Percentiles rank a stretch among this genome's conserved stretches.
phyloP scores from a whole-genome alignment of 2,329 filamentous ascomycete genomes.

The Aspergillus hortae region DNA sequence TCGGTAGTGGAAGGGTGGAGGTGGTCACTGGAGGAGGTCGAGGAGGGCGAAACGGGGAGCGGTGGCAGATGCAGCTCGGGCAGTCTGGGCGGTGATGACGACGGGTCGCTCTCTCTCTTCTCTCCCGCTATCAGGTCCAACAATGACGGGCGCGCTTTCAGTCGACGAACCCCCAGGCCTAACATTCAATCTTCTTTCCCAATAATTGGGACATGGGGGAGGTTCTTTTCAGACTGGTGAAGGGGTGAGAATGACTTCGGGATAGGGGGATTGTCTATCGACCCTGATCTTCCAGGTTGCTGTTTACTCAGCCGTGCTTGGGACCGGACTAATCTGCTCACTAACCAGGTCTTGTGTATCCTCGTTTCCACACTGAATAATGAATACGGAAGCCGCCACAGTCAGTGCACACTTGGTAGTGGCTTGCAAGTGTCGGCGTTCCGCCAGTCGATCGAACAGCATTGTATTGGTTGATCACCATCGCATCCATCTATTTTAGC shows the following conservation, averaged over 20 bases:
- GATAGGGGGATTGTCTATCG: neutral
- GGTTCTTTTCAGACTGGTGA: neutral
- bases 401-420: too few species aligned
- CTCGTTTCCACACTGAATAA: neutral
- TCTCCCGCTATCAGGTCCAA: constrained; percentile 53
- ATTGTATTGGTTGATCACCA: too few species aligned
- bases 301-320: constrained; percentile 11
- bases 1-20: constrained; percentile 27
- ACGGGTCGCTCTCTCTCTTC: constrained; percentile 2
- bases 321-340: neutral
- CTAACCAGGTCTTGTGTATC: neutral
- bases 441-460: too few species aligned
- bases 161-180: constrained; percentile 53
- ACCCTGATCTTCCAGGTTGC: neutral
- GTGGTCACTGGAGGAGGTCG: constrained; percentile 23
- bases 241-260: neutral
- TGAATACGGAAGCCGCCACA: too few species aligned
- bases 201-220: neutral
- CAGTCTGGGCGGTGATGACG: constrained; percentile 33
- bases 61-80: constrained; percentile 40
- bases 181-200: constrained; percentile 44
- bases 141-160: constrained; percentile 59
- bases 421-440: too few species aligned
- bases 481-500: too few species aligned
- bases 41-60: constrained; percentile 43